Base-by-base conservation (phyloP, 2,329 filamentous ascomycete genomes). In the Pestalotiopsis sp. region DNA sequence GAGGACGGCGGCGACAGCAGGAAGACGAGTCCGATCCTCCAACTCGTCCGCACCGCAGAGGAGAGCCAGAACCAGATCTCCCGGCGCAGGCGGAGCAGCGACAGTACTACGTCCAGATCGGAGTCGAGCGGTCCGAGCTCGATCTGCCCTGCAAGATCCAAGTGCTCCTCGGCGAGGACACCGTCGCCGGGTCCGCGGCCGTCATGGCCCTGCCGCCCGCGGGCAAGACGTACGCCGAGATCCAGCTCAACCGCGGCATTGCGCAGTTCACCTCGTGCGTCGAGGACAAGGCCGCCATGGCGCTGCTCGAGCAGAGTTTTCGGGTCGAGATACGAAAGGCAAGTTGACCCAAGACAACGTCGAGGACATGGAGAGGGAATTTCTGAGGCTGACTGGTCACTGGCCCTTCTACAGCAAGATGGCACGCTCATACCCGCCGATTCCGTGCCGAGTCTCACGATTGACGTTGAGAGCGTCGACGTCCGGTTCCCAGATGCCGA, bases 181-280 rank as follows among this genome's bases (percentile, higher is more conserved):
- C 20, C 3, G 70, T 75, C 27, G 76, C 78, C 27, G 82, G 80
- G 17, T 75, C 75, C 39, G 76, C 80, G 70, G 71, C 75, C 25
- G 69, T 84, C 17, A 75, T 84, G 14, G 71, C 69, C 17, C 81
- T 83, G 80, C 83, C 82, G 5, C 71, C 39, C 62, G 68, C 68
- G 13, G 81, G 81, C 12, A 68, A 69, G 25, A 76, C 74, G 39
- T 75, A 79, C 70, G 75, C 80, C 13, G 72, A 77, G 58, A 74
- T 81, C 38, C 75, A 79, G 0, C 75, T 83, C n/a, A 70, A 63
- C 14, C 68, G 70, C 39, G 70, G 64, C 2, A 49, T 74, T 12
- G 23, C 36, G 36, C 59, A 17, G 36, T 36, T 23, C 5, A 59
- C 23, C 20, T 27, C 63, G 7, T 57, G 39, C 6, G 13, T 64